Evolutionary conservation across 805 yeast species (phyloP).

Genomic region (Maudiozyma saulgeensis): DNA sequence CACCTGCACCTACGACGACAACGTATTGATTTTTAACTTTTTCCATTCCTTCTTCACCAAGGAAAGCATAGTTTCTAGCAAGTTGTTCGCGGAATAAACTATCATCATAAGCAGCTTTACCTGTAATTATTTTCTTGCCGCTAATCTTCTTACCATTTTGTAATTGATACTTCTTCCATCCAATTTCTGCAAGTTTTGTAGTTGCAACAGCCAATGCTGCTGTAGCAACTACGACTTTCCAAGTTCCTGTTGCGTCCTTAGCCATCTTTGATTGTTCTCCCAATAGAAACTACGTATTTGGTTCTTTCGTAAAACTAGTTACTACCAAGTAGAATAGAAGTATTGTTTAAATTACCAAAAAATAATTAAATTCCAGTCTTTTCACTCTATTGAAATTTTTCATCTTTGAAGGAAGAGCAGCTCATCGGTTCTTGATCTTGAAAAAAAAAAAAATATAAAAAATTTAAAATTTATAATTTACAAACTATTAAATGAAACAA

Average conservation of each 20-base stretch:
- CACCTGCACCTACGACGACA: conserved; percentile 90
- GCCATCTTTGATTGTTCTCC: neutral
- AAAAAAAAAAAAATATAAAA: neutral
- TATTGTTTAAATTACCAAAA: neutral
- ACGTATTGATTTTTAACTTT: conserved; percentile 62
- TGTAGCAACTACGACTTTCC: conserved; percentile 26
- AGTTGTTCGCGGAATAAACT: conserved; percentile 81
- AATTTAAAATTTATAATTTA: neutral
- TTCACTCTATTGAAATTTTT: neutral
- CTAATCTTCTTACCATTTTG: neutral
- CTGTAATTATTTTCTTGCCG: neutral
- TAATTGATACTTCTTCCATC: conserved; percentile 16
- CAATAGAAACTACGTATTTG: too few relatives aligned
- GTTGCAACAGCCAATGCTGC: conserved; percentile 27
- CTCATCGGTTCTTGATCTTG: neutral
- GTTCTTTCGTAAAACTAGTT: too few relatives aligned
- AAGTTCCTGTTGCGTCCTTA: conserved; percentile 9
- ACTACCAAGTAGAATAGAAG: too few relatives aligned
- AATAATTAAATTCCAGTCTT: neutral
- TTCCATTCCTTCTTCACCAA: conserved; percentile 76
- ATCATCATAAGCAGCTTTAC: conserved; percentile 37
- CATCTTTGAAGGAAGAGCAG: neutral
- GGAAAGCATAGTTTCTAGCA: conserved; percentile 86
- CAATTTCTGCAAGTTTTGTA: conserved; percentile 23
- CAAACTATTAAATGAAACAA: neutral